Evolutionary conservation across 148 eudicot genomes (phyloP).

Genomic region (Drosera capensis): DNA sequence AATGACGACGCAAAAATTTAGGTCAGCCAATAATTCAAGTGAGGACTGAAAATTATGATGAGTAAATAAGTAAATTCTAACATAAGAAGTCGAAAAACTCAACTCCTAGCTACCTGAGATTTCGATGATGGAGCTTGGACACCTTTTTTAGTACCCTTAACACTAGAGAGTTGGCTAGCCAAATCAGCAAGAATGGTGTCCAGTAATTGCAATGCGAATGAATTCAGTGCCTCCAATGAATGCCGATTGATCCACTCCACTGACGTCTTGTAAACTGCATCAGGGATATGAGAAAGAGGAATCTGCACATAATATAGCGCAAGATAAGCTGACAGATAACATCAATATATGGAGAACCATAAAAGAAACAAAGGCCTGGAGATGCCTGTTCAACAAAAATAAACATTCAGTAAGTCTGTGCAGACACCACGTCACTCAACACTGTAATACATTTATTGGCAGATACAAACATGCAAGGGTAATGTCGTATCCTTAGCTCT

Average conservation of each 20-base stretch:
- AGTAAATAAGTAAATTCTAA: no score
- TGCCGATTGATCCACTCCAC: conserved; percentile 43
- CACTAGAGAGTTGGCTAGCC: conserved; percentile 18
- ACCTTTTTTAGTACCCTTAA: conserved; percentile 29
- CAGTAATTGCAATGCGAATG: conserved; percentile 36
- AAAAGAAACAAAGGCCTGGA: not conserved
- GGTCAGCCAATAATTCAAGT: no score
- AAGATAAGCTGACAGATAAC: not conserved
- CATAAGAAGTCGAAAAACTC: no score
- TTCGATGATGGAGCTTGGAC: conserved; percentile 26
- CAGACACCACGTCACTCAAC: no score
- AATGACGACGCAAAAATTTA: no score
- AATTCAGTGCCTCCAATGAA: conserved; percentile 30
- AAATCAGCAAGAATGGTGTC: conserved; percentile 37
- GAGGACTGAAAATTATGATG: no score
- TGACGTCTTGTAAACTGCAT: conserved; percentile 40
- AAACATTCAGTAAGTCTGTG: no score
- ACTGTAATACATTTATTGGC: no score
- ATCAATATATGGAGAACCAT: not conserved
- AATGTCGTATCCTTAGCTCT: no score
- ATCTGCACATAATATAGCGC: conserved; percentile 26
- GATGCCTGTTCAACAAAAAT: no score
- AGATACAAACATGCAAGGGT: no score
- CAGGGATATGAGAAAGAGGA: conserved; percentile 43
- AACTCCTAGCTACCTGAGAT: conserved; percentile 26